Evolutionary conservation across 2,329 filamentous ascomycete genomes (phyloP).

Genomic region (Colletotrichum karsti): DNA sequence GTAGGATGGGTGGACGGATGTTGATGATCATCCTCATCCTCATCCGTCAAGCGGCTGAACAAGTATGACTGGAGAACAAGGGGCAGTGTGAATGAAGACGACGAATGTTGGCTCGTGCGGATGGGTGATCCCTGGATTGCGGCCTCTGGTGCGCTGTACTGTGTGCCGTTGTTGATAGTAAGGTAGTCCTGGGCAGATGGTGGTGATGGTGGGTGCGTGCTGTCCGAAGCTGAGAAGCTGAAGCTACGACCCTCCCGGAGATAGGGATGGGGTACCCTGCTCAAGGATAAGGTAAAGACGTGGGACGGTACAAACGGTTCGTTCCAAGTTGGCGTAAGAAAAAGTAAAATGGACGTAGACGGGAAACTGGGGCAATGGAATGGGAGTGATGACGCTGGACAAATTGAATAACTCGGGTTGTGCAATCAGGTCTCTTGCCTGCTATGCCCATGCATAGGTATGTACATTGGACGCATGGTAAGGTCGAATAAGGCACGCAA

Average conservation of each 20-base stretch:
- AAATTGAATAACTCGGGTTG: neutral
- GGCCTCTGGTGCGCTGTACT: slow-evolving; percentile 12
- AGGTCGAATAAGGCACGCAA: neutral
- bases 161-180: neutral
- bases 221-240: neutral
- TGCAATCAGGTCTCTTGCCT: neutral
- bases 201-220: slow-evolving; percentile 1
- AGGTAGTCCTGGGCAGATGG: neutral
- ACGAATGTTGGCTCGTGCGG: slow-evolving; percentile 11
- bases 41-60: neutral
- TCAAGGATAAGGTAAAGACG: slow-evolving; percentile 24
- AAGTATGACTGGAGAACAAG: neutral
- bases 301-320: slow-evolving; percentile 30
- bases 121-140: neutral
- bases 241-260: neutral
- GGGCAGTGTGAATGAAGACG: neutral
- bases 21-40: neutral
- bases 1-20: neutral
- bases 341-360: slow-evolving; percentile 25
- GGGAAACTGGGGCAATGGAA: slow-evolving; percentile 14
- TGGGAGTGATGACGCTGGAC: slow-evolving; percentile 2
- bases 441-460: neutral
- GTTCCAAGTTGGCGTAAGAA: slow-evolving; percentile 24
- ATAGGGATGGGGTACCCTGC: slow-evolving; percentile 5
- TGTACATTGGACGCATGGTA: neutral